Conservation (phyloP, 495 filamentous ascomycete species). For the Penicillium lagena region DNA sequence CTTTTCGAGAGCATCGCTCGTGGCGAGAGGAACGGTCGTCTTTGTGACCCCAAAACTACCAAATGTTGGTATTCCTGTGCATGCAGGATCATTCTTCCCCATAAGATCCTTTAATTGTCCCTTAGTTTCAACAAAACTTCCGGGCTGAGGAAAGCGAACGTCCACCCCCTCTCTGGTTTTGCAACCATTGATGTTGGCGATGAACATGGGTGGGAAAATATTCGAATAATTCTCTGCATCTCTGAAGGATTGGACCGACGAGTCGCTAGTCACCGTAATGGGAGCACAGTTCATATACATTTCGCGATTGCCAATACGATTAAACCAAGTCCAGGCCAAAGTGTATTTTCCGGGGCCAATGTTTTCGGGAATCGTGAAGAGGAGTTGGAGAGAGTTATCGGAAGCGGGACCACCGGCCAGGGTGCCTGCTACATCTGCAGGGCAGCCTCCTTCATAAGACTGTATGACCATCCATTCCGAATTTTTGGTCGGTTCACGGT, state of each 20-base stretch:
- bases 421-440: constrained; percentile 37
- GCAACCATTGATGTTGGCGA: constrained; percentile 63
- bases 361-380: constrained; percentile 35
- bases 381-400: constrained; percentile 16
- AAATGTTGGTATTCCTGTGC: too few species aligned
- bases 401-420: constrained; percentile 8
- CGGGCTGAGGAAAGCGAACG: constrained; percentile 63
- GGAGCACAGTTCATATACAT: constrained; percentile 91
- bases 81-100: constrained; percentile 10
- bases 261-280: constrained; percentile 50
- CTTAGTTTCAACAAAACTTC: constrained; percentile 44
- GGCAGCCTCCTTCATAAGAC: constrained; percentile 58
- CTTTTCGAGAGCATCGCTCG: too few species aligned
- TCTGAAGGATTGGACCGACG: constrained; percentile 16
- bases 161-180: constrained; percentile 48
- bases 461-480: too few species aligned
- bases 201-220: constrained; percentile 67
- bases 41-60: too few species aligned
- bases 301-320: constrained; percentile 74
- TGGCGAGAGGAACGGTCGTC: too few species aligned
- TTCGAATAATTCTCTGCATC: constrained; percentile 14
- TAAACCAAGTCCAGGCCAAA: constrained; percentile 85
- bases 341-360: constrained; percentile 45
- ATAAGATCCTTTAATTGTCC: constrained; percentile 12
- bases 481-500: too few species aligned